Evolutionary conservation across 2,329 filamentous ascomycete genomes (phyloP), one percentile per base, ranked within the genome.

Genomic region (Didymella pomorum): DNA sequence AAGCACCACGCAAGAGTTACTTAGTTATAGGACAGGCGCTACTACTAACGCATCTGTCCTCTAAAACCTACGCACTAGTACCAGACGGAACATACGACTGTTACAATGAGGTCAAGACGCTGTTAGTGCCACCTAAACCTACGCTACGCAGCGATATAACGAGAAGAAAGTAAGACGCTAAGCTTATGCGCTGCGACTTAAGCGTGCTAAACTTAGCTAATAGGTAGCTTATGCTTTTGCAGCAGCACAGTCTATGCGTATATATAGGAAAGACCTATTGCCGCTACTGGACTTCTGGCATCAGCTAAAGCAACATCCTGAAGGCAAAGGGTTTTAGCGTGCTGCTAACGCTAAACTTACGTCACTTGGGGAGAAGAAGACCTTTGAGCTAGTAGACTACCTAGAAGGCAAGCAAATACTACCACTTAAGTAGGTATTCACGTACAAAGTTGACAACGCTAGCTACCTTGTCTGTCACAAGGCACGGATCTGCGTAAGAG

Each of bases 181-280:
- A 26, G 41, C 41, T 43, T 16, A 43, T 8, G 41, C 41, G 3
- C 21, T 43, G 12, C 41, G 12, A 43, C 41, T 43, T 43, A 20
- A 43, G 41, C 41, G 41, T 11, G 41, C 41, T 26, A 43, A 43
- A 43, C 21, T 43, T 20, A 20, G 41, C 14, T 20, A 43, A 11
- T 20, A 43, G 8, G 41, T 43, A 43, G 41, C 41, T 16, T 16
- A 43, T 7, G 12, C 41, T 14, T 43, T 43, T 43, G 21, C 21
- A 43, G 41, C 41, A 43, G 41, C 41, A 43, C 41, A 43, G 41
- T 43, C 41, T 43, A 43, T 43, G 14, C 41, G 41, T 16, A 43
- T 43, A 16, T 21, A 43, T 8, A 11, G 21, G 41, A 43, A 16
- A 43, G 41, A 43, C 41, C 41, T 25, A 43, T 16, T 43, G 12